Percentiles rank a stretch among this genome's conserved stretches.
Conservation (phyloP, 2,329 filamentous ascomycete species). For the Biscogniauxia sp. region DNA sequence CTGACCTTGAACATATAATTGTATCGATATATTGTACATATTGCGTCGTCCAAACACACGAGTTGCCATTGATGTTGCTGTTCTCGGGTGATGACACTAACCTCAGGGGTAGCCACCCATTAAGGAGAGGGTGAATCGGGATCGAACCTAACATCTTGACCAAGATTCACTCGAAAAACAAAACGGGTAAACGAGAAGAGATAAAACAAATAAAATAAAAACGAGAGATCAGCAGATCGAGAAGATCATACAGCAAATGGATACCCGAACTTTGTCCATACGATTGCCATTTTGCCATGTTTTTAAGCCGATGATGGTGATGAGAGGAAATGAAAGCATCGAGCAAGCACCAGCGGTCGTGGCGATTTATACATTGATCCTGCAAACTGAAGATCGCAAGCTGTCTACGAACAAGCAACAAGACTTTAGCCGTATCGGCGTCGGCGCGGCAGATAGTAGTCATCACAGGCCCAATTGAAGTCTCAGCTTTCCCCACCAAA, state of each 20-base stretch:
- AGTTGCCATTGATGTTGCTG: not conserved
- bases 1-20: not conserved
- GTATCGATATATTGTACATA: constrained; percentile 1
- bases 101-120: not conserved
- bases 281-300: not conserved
- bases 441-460: too few species aligned
- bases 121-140: not conserved
- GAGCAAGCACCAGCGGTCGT: not conserved
- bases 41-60: not conserved
- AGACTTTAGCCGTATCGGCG: not conserved
- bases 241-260: not conserved
- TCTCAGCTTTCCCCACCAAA: not conserved
- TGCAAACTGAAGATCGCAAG: not conserved
- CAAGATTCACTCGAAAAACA: not conserved
- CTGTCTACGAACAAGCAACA: not conserved
- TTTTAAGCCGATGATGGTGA: not conserved
- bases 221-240: not conserved
- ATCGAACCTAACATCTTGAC: not conserved
- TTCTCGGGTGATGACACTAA: not conserved
- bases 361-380: not conserved
- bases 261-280: not conserved
- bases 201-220: not conserved
- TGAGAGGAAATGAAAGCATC: not conserved
- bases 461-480: not conserved
- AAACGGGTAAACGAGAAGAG: not conserved